These are phyloP conservation scores for Wallacemonas sp. DNA, from an alignment of 208 protist genomes.

Conservation along the genomic window DNA sequence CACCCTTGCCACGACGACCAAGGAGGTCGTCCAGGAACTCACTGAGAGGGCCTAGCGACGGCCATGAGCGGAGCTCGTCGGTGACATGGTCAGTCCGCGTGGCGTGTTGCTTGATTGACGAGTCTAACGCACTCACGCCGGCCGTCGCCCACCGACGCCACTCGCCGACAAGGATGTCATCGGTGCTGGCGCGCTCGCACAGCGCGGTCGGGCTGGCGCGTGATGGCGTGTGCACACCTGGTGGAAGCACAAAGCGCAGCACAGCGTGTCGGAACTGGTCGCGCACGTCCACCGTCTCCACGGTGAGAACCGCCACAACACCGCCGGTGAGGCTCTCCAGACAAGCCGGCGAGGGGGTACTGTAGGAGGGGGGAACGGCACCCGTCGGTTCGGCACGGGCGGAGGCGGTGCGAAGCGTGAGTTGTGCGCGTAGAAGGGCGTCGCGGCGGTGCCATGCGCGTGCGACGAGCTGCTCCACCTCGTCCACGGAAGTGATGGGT, in stretches of 20 bases:
- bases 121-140: neutral
- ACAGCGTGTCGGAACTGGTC: constrained; percentile 24
- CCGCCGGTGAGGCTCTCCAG: neutral
- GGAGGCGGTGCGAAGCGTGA: too few species aligned
- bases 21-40: neutral
- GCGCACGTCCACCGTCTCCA: constrained; percentile 31
- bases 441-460: neutral
- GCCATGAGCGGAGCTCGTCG: too few species aligned
- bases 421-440: neutral
- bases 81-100: too few species aligned
- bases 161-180: too few species aligned
- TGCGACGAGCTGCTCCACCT: neutral
- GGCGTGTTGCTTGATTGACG: neutral
- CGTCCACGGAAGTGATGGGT: neutral
- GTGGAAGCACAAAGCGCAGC: constrained; percentile 16
- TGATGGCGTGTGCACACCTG: too few species aligned
- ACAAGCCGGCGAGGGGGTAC: neutral
- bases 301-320: neutral
- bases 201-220: too few species aligned
- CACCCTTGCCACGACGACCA: neutral
- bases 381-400: too few species aligned
- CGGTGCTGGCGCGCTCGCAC: too few species aligned
- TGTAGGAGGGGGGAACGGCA: too few species aligned
- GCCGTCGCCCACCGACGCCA: neutral
- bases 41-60: neutral